Evolutionary conservation across 2,329 filamentous ascomycete genomes (phyloP), one percentile per base, ranked within the genome.

Genomic region (Colletotrichum tabaci): DNA sequence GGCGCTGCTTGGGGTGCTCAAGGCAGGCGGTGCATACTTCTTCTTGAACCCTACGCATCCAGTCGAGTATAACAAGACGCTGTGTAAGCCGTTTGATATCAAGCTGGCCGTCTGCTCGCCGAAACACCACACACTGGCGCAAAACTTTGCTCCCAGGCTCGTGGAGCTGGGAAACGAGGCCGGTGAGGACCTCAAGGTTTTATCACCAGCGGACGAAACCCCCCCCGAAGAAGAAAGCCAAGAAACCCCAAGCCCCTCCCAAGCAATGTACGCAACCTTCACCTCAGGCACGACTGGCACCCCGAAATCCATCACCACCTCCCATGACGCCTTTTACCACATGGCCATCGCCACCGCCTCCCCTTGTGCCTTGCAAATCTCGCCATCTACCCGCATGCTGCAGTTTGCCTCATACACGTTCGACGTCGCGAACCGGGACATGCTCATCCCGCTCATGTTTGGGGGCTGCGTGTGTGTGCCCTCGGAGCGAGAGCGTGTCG

Each of bases 371-470:
- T 26, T 26, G n/a, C 38, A 65, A 18, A 55, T 56, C 10, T 52
- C 62, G 53, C 47, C 58, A 6, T 53, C 74, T 2, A 23, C 62
- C 13, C 66, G 62, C 4, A 73, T 74, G 60, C 71, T 76, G 46
- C 73, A 75, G 15, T 75, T 75, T 38, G 67, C 66, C 23, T 73
- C 74, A 8, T 74, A 67, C 10, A 64, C 68, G n/a, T 76, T 76
- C 61, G 74, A 75, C 60, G 42, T 68, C 13, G 66, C 64, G 4
- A 69, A 73, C 57, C 47, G 58, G 15, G 73, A 72, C 15, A 64
- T 71, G 4, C 26, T 76, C 6, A 42, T 30, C 12, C 52, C 74
- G 9, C 66, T 70, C n/a, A 56, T 73, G 9, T 40, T 23, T 15
- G 74, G 74, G 13, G 74, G 50, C n/a, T 64, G 62, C 18, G 9